Evolutionary conservation across 805 yeast genomes (phyloP).

Genomic region (Starmerella powellii): DNA sequence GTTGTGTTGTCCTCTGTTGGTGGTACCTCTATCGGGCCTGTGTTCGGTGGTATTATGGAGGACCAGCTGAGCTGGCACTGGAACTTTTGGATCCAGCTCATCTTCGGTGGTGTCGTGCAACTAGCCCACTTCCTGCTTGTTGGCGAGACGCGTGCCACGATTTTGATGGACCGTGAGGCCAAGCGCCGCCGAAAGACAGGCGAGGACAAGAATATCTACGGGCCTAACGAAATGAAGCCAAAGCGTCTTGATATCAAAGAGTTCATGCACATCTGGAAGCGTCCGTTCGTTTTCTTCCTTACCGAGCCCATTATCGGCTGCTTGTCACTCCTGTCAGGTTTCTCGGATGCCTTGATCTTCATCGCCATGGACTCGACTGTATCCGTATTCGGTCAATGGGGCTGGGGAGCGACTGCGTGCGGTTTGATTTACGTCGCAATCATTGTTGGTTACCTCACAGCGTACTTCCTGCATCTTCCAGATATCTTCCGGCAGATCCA

Average conservation of each 20-base stretch:
- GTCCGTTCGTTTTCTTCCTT: constrained; percentile 34
- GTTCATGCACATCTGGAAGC: constrained; percentile 25
- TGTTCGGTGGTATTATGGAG: constrained; percentile 43
- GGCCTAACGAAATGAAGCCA: constrained; percentile 25
- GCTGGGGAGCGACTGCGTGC: constrained; percentile 26
- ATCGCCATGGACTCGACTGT: constrained; percentile 32
- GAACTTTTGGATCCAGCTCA: constrained; percentile 48
- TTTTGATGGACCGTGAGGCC: constrained; percentile 32
- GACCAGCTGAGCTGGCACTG: constrained; percentile 47
- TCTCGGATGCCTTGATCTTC: constrained; percentile 34
- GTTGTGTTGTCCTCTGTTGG: constrained; percentile 40
- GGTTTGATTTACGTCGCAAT: constrained; percentile 32
- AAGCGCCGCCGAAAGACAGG: constrained; percentile 31
- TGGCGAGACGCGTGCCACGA: constrained; percentile 30
- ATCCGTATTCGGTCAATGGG: constrained; percentile 31
- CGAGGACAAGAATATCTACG: constrained; percentile 29
- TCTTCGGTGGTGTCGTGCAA: constrained; percentile 41
- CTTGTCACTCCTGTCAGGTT: constrained; percentile 33
- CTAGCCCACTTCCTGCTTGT: constrained; percentile 30
- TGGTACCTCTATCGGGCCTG: constrained; percentile 39
- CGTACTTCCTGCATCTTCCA: constrained; percentile 30
- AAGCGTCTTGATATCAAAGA: constrained; percentile 12
- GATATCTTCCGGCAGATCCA: constrained; percentile 29
- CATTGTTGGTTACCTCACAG: constrained; percentile 31
- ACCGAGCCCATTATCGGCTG: constrained; percentile 34